These are phyloP conservation scores for Aspergillus tanneri DNA, from an alignment of 2,329 filamentous ascomycete genomes.

Conservation along the genomic window DNA sequence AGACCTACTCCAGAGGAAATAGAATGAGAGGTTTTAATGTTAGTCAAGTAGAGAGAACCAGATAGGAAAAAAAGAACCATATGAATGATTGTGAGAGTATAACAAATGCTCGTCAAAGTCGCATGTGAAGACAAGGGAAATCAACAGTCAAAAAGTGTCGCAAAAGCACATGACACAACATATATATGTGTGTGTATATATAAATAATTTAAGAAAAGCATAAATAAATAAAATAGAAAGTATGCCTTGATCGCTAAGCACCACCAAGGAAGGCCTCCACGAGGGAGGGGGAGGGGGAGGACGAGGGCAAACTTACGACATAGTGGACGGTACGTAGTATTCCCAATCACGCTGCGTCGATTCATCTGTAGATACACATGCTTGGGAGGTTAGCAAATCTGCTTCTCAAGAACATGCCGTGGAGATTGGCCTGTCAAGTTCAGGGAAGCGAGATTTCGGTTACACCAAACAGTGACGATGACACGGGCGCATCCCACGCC, in stretches of 20 bases:
- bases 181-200: conserved; percentile 4
- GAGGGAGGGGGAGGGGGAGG: conserved; percentile 10
- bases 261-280: background rate
- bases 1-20: conserved; percentile 30
- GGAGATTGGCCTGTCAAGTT: conserved; percentile 31
- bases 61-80: background rate
- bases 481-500: conserved; percentile 38
- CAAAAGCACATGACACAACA: conserved; percentile 8
- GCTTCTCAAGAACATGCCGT: conserved; percentile 31
- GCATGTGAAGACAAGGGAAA: conserved; percentile 7
- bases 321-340: conserved; percentile 35
- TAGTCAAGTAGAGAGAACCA: conserved; percentile 9
- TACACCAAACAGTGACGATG: conserved; percentile 38
- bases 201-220: conserved; percentile 5
- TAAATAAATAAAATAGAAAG: background rate
- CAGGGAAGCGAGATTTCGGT: conserved; percentile 30
- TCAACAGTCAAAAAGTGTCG: background rate
- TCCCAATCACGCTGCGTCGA: conserved; percentile 37
- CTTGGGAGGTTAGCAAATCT: conserved; percentile 37
- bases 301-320: conserved; percentile 41
- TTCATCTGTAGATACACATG: conserved; percentile 43
- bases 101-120: background rate
- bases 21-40: conserved; percentile 6
- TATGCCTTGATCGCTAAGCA: background rate
- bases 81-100: background rate